A percentile compares a stretch with the other conserved stretches of the same genome.
phyloP scores from a whole-genome alignment of 257 asterid species.

The Misopates orontium region DNA sequence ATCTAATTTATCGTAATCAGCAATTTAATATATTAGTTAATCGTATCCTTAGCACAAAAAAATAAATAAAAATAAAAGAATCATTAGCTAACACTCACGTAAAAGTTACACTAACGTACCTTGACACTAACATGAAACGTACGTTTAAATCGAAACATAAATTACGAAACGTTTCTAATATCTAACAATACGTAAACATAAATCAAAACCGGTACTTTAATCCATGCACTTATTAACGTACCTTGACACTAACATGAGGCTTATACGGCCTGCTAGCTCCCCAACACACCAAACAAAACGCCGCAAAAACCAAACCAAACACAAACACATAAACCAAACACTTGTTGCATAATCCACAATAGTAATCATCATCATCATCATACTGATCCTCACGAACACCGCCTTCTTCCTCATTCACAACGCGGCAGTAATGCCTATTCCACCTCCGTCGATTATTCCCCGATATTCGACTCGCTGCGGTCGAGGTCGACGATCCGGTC shows the following conservation, averaged over 20 bases:
- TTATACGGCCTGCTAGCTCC: conserved; percentile 45
- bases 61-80: too few species aligned
- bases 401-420: conserved; percentile 46
- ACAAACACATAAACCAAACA: conserved; percentile 30
- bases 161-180: too few species aligned
- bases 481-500: conserved; percentile 40
- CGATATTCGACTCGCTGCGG: conserved; percentile 54
- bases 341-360: not conserved
- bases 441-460: conserved; percentile 48
- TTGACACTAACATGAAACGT: too few species aligned
- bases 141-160: too few species aligned
- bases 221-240: conserved; percentile 16
- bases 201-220: not conserved
- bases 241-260: conserved; percentile 53
- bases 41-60: too few species aligned
- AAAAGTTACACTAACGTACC: too few species aligned
- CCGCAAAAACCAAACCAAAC: conserved; percentile 29
- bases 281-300: conserved; percentile 51
- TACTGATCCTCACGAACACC: conserved; percentile 28
- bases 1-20: too few species aligned
- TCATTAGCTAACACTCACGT: too few species aligned
- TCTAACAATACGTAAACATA: too few species aligned
- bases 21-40: too few species aligned
- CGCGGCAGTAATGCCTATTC: conserved; percentile 46
- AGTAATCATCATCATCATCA: conserved; percentile 21